A percentile compares a stretch with the other conserved stretches of the same genome.
Evolutionary conservation across 495 filamentous ascomycete genomes (phyloP).

Genomic region (Trichocladium antarcticum): DNA sequence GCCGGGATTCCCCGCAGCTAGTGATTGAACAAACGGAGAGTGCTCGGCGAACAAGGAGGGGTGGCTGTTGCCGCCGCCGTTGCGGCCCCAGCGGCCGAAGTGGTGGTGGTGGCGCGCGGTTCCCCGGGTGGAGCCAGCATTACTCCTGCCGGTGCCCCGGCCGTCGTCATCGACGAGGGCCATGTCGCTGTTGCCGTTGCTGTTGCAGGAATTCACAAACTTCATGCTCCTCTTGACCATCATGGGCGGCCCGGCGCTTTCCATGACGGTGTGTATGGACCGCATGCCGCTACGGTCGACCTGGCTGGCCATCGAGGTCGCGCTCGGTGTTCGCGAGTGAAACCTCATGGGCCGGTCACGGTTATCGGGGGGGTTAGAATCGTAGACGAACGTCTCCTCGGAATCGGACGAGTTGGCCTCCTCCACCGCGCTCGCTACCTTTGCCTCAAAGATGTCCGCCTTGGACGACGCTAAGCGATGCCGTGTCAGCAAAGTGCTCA

Average conservation of each 20-base stretch:
- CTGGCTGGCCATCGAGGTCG: constrained; percentile 79
- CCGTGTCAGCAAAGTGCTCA: constrained; percentile 45
- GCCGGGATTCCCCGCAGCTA: constrained; percentile 26
- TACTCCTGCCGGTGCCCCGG: constrained; percentile 46
- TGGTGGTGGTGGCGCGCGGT: constrained; percentile 65
- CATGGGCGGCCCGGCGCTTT: constrained; percentile 55
- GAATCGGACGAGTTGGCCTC: constrained; percentile 84
- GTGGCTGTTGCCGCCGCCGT: constrained; percentile 44
- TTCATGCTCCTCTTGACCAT: constrained; percentile 93
- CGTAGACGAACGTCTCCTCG: constrained; percentile 97
- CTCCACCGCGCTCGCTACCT: constrained; percentile 89
- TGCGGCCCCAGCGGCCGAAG: constrained; percentile 54
- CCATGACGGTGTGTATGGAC: constrained; percentile 46
- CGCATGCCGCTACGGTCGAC: constrained; percentile 57
- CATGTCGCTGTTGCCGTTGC: constrained; percentile 45
- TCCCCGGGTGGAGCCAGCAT: constrained; percentile 51
- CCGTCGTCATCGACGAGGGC: constrained; percentile 51
- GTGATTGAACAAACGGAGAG: constrained; percentile 46
- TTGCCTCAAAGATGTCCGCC: constrained; percentile 95
- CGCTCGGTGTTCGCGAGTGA: constrained; percentile 90
- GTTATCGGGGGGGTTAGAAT: constrained; percentile 88
- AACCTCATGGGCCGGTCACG: constrained; percentile 68
- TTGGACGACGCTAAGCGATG: constrained; percentile 69
- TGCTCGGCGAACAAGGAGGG: constrained; percentile 68
- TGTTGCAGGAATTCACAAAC: constrained; percentile 76